Evolutionary conservation across 352 stramenopile genomes (phyloP), one percentile per base, ranked within the genome.

Genomic region (Thraustotheca clavata): DNA sequence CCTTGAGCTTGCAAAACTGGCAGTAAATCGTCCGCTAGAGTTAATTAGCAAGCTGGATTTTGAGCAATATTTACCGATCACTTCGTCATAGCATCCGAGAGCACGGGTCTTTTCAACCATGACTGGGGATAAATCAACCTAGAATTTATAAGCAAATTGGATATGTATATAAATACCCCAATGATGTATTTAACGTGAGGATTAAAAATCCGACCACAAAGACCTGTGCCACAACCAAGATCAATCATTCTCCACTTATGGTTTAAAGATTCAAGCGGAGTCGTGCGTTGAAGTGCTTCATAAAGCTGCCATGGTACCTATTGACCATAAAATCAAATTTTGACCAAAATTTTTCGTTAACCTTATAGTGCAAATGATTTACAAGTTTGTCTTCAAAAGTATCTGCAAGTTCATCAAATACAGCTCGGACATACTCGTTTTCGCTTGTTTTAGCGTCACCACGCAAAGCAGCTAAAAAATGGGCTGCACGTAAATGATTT

Each of bases 311-410:
- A 92, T 33, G 83, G 83, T 18, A 66, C 59, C 59, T 66, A 39
- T 5, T 3, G 20, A 1, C 11, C 9, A 39, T 20, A n/a, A n/a
- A n/a, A n/a, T n/a, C n/a, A n/a, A n/a, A n/a, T n/a, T n/a, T n/a
- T 20, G n/a, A 60, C 14, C 31, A n/a, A 60, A 22, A 39, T 27
- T 49, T 33, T 20, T 60, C 50, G 1, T 26, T 29, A 18, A 90
- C 79, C 54, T 77, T 79, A 57, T 92, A 92, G 68, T 88, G 77
- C 32, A 92, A 49, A 35, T 89, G 83, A 29, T 67, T 79, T 63
- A 92, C 79, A 29, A 92, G 72, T 47, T 90, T 92, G 33, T 90
- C 81, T 59, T 92, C 83, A 68, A 92, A 92, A 12, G 67, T 80
- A 12, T 90, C 81, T 4, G 83, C 77, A 32, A 92, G 71, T 20